Evolutionary conservation across 2,329 filamentous ascomycete genomes (phyloP), one percentile per base, ranked within the genome.

Genomic region (Sporothrix pseudoabietina): DNA sequence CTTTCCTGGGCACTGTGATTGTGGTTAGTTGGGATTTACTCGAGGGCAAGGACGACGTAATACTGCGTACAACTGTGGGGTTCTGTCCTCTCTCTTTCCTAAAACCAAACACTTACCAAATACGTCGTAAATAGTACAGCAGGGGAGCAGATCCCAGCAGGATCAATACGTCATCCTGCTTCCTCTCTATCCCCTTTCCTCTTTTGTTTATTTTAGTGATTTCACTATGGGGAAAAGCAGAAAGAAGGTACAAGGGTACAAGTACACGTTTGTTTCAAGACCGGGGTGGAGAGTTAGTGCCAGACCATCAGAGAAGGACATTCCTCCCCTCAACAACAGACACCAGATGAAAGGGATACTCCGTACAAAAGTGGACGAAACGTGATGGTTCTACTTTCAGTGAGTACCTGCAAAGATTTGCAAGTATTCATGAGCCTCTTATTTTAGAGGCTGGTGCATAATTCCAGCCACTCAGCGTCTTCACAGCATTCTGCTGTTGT

Each of bases 321-420:
- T 26, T 26, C 26, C 26, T 26, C 26, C 26, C 26, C 26, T 26
- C 26, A 14, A 52, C 52, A 65, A 30, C 61, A 30, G 35, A 66
- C 61, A 66, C 61, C 61, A 66, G 61, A 66, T 47, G 61, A 66
- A 66, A 66, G 39, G 39, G 55, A 59, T 39, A n/a, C n/a, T n/a
- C n/a, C n/a, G n/a, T n/a, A 47, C 35, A 26, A 30, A 12, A 66
- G 39, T 65, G 30, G 30, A 59, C 30, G 32, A 12, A 32, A 4
- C 2, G 0, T 10, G 35, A 35, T 35, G 35, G 35, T 30, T 30
- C 32, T 61, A 35, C 14, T 49, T 19, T 49, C 19, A 49, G 14
- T 4, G 44, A 49, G 44, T 49, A 16, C 44, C 19, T 49, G 44
- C 44, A 49, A 49, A 19, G 44, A 49, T 49, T 49, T 49, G 44